Base-by-base conservation (phyloP, 768 basidiomycete species). In the Zangia roseola region DNA sequence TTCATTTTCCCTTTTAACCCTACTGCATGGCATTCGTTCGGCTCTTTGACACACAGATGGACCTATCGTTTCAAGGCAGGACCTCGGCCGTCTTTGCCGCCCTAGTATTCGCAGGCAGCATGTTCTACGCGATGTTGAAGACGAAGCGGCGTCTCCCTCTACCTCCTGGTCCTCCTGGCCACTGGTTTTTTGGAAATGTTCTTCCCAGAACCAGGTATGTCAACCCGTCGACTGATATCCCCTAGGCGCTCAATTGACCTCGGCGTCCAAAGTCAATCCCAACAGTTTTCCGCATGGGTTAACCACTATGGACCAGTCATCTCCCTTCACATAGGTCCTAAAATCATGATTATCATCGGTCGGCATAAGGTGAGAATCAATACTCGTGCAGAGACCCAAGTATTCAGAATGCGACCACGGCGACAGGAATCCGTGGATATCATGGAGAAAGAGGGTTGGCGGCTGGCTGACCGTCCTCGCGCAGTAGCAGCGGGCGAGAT, bases 361-460 rank as follows among this genome's bases (percentile, higher is more conserved):
- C 62, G 68, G 0, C 60, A 79, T 42, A 69, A 80, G 60, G 69
- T 68, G 12, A 53, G 53, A 35, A 8, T 14, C 10, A n/a, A n/a
- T n/a, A n/a, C n/a, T n/a, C 16, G n/a, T 36, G 13, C 6, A 2
- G n/a, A 7, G 23, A 14, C 7, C 6, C 24, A 3, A 23, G 8
- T 10, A 16, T 17, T n/a, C 6, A 21, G 2, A 37, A 12, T 20
- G 2, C 37, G 33, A 39, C 31, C 34, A 10, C n/a, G 10, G 20
- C 30, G 6, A 10, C 63, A 83, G 62, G 81, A 81, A 31, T 82
- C 83, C 0, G 73, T 83, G 0, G 82, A 84, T 19, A 77, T 85
- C 47, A 80, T 85, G 81, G 83, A 85, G 58, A 79, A 79, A 43
- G 79, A 84, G 54, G 82, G 83, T n/a, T 75, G 77, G 5, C 53